Percentiles rank a stretch among this genome's conserved stretches.
Conservation (phyloP, 2,329 filamentous ascomycete genomes). For the Diaporthe velutina region DNA sequence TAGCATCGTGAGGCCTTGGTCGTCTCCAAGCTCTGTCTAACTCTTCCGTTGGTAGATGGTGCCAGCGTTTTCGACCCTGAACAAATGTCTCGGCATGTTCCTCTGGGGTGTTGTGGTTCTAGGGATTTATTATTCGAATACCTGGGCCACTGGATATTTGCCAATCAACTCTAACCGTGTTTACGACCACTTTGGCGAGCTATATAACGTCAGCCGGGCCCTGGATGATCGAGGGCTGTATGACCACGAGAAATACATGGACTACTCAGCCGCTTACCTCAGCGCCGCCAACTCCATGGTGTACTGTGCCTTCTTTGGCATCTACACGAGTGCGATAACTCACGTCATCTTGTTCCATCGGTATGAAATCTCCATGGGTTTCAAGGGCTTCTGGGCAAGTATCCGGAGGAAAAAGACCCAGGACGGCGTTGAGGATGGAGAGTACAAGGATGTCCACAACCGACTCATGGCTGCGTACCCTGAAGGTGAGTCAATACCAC, state of each 20-base stretch:
- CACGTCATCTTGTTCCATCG: slow-evolving; percentile 66
- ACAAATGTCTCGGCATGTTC: slow-evolving; percentile 71
- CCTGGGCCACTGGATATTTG: slow-evolving; percentile 53
- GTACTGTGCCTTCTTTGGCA: slow-evolving; percentile 69
- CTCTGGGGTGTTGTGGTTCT: slow-evolving; percentile 66
- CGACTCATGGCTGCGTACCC: slow-evolving; percentile 57
- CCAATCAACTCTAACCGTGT: slow-evolving; percentile 66
- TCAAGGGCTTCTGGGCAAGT: slow-evolving; percentile 54
- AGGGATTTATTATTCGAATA: slow-evolving; percentile 42
- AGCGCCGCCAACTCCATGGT: slow-evolving; percentile 44
- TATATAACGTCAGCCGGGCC: slow-evolving; percentile 58
- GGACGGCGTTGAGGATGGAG: slow-evolving; percentile 28
- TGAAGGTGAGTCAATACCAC: slow-evolving; percentile 50
- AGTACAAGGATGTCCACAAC: slow-evolving; percentile 56
- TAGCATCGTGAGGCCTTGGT: accelerated
- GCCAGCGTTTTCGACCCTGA: slow-evolving; percentile 59
- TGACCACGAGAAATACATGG: slow-evolving; percentile 44
- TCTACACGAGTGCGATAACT: slow-evolving; percentile 65
- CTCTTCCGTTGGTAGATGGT: background rate
- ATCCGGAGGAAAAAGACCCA: background rate
- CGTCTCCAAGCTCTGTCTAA: background rate
- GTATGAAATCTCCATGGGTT: slow-evolving; percentile 62
- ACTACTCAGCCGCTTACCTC: slow-evolving; percentile 46
- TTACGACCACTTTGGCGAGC: slow-evolving; percentile 62
- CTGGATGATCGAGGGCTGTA: slow-evolving; percentile 39